Percentiles rank a stretch among this genome's conserved stretches.
Evolutionary conservation across 345 rosid species (phyloP).

Genomic region (Aurinia saxatilis): DNA sequence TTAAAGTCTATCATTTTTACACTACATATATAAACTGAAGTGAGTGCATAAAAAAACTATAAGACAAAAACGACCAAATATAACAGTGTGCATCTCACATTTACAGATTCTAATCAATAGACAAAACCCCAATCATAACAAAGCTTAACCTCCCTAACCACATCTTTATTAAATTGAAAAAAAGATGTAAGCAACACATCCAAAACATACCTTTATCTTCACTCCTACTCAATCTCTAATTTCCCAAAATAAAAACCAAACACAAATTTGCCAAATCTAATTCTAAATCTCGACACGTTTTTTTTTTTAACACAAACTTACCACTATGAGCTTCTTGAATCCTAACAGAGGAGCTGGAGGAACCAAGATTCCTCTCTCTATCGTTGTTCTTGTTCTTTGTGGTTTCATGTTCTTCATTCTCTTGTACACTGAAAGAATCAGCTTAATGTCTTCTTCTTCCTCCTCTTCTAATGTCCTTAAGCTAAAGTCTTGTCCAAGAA

Average conservation of each 20-base stretch:
- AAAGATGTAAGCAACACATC: slow-evolving; percentile 28
- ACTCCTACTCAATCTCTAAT: slow-evolving; percentile 47
- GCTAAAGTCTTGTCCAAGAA: slow-evolving; percentile 46
- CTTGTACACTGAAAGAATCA: slow-evolving; percentile 53
- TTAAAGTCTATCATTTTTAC: no score
- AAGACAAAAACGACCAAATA: no score
- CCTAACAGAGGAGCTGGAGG: slow-evolving; percentile 31
- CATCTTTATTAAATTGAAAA: slow-evolving; percentile 9
- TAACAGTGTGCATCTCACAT: slow-evolving; percentile 25
- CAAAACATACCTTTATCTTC: slow-evolving; percentile 26
- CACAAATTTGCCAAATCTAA: slow-evolving; percentile 11
- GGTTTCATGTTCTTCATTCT: slow-evolving; percentile 51
- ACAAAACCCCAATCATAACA: slow-evolving; percentile 9
- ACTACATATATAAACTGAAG: no score
- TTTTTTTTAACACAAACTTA: neutral
- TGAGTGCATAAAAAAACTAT: no score
- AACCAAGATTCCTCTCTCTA: slow-evolving; percentile 51
- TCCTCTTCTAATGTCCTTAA: slow-evolving; percentile 33
- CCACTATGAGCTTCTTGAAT: slow-evolving; percentile 41
- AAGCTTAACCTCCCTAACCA: slow-evolving; percentile 17
- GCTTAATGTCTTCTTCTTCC: slow-evolving; percentile 38
- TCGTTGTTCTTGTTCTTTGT: slow-evolving; percentile 37
- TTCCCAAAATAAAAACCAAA: slow-evolving; percentile 19
- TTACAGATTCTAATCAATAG: slow-evolving; percentile 12
- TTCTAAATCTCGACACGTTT: neutral